phyloP scores from a whole-genome alignment of 2,329 filamentous ascomycete species.

The Camptophora hylomeconis region DNA sequence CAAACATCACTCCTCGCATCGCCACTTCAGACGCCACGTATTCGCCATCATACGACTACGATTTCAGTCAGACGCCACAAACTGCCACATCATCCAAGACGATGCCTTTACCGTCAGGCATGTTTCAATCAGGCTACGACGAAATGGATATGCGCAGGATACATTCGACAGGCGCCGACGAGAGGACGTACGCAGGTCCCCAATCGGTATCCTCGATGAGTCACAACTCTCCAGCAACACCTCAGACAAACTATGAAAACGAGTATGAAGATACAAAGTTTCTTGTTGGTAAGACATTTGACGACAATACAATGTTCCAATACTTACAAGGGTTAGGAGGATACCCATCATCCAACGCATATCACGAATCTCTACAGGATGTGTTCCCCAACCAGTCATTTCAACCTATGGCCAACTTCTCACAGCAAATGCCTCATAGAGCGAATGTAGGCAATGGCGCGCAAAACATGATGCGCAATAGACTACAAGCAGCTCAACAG shows the following conservation, averaged over 20 bases:
- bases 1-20: conserved; percentile 28
- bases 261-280: conserved; percentile 39
- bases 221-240: conserved; percentile 48
- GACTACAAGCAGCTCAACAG: conserved; percentile 65
- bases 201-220: conserved; percentile 48
- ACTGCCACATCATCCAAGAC: conserved; percentile 36
- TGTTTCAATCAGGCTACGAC: conserved; percentile 32
- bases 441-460: conserved; percentile 36
- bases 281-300: conserved; percentile 41
- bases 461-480: conserved; percentile 55
- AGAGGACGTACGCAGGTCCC: conserved; percentile 39
- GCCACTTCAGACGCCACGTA: conserved; percentile 32
- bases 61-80: conserved; percentile 22
- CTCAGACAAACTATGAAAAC: conserved; percentile 40
- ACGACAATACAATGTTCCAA: conserved; percentile 41
- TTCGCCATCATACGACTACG: conserved; percentile 24
- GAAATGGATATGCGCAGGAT: conserved; percentile 49
- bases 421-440: conserved; percentile 23
- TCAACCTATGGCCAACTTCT: conserved; percentile 24
- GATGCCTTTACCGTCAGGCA: conserved; percentile 43
- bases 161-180: conserved; percentile 34
- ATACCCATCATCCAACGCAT: conserved; percentile 41
- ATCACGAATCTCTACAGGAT: conserved; percentile 23
- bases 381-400: conserved; percentile 54
- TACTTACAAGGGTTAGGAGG: conserved; percentile 53